phyloP scores from a whole-genome alignment of 164 flowering plant genomes.

The Magnolia officinalis region DNA sequence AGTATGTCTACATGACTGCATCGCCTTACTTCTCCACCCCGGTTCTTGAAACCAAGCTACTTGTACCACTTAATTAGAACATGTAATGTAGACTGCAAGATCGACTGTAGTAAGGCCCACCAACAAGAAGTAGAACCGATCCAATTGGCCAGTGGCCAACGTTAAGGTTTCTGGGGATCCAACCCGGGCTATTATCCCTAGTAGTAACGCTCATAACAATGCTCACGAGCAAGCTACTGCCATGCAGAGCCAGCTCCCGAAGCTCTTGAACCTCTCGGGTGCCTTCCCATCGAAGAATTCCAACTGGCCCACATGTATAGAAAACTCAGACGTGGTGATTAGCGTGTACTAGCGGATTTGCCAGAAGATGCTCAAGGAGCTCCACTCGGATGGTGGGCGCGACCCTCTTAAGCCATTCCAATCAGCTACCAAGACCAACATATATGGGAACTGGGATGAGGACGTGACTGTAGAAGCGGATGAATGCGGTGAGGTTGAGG shows the following conservation, averaged over 20 bases:
- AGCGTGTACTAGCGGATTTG: conserved; percentile 64
- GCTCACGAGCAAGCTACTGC: conserved; percentile 63
- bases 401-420: conserved; percentile 31
- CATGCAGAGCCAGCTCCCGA: conserved; percentile 93
- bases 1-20: neutral
- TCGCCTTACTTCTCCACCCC: conserved; percentile 11
- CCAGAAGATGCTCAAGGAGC: conserved; percentile 56
- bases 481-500: conserved; percentile 58
- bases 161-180: conserved; percentile 79
- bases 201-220: conserved; percentile 68
- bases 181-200: conserved; percentile 43
- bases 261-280: conserved; percentile 84
- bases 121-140: conserved; percentile 73
- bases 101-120: conserved; percentile 52
- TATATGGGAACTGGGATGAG: conserved; percentile 52
- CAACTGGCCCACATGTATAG: conserved; percentile 83
- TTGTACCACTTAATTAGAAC: conserved; percentile 65
- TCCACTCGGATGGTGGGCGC: conserved; percentile 34
- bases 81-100: conserved; percentile 53
- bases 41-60: conserved; percentile 23
- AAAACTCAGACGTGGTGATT: conserved; percentile 82
- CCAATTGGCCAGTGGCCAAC: conserved; percentile 79
- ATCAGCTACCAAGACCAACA: conserved; percentile 61
- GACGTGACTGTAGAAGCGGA: conserved; percentile 48
- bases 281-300: conserved; percentile 88